Percentiles rank a stretch among this genome's conserved stretches.
Evolutionary conservation across 176 grass and related monocot genomes (phyloP).

Genomic region (Aegilops bicornis): DNA sequence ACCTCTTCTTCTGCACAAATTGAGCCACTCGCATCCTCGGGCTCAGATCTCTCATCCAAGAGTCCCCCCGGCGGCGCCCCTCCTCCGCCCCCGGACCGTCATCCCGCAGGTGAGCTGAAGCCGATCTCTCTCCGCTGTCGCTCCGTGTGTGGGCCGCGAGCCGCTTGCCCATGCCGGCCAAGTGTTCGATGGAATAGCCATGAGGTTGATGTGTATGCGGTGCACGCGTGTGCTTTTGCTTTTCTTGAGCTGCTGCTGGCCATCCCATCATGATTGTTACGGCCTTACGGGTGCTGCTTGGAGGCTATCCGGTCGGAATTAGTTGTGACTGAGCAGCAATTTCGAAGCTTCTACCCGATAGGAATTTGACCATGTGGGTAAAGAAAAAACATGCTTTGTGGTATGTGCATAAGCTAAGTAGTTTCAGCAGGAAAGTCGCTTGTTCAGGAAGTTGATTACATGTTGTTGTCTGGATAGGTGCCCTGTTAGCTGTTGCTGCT

Average conservation of each 20-base stretch:
- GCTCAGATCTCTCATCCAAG: neutral
- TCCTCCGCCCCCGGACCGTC: neutral
- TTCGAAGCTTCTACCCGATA: neutral
- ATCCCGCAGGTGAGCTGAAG: neutral
- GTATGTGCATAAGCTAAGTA: neutral
- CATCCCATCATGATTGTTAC: too few species aligned
- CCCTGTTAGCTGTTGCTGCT: too few species aligned
- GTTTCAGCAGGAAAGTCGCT: neutral
- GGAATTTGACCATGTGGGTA: neutral
- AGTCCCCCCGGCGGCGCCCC: neutral
- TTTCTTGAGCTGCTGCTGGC: neutral
- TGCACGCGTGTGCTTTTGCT: neutral
- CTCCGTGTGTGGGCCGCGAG: neutral
- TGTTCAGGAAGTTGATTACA: neutral
- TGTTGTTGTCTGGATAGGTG: neutral
- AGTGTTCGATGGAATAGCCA: slow-evolving; percentile 32
- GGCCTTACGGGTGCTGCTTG: too few species aligned
- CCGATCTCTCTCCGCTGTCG: neutral
- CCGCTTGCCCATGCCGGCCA: neutral
- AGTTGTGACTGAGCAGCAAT: neutral
- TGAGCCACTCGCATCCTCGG: neutral
- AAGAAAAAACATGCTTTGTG: neutral
- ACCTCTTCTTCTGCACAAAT: neutral
- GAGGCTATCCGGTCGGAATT: neutral
- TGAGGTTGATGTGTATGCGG: neutral